phyloP scores from a whole-genome alignment of 768 basidiomycete genomes.

The Atractiella rhizophila region DNA sequence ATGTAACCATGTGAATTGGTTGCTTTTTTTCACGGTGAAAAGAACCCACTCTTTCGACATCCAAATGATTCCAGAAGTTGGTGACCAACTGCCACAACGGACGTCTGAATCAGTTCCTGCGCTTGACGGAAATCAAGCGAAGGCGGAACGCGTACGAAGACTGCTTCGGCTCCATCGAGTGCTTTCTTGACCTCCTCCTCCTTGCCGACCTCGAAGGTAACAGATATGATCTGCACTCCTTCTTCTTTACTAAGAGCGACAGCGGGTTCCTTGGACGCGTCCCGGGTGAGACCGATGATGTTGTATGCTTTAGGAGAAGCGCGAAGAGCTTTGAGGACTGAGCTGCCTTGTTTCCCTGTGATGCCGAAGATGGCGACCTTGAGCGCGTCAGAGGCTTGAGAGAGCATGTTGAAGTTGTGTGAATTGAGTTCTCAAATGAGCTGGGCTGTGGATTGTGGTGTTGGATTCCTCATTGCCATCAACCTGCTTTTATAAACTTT shows the following conservation, averaged over 20 bases:
- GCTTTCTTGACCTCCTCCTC: slow-evolving; percentile 10
- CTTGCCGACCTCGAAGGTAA: slow-evolving; percentile 12
- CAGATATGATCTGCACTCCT: slow-evolving; percentile 17
- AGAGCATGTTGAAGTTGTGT: no score
- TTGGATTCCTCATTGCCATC: no score
- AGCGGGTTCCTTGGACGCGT: slow-evolving; percentile 11
- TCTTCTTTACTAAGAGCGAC: slow-evolving; percentile 6
- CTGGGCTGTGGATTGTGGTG: no score
- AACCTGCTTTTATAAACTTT: no score
- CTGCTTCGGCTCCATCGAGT: slow-evolving; percentile 15
- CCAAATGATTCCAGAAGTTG: no score
- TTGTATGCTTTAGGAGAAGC: slow-evolving; percentile 9
- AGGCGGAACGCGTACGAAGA: slow-evolving; percentile 14
- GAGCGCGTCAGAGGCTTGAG: no score
- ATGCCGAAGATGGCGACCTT: slow-evolving; percentile 18
- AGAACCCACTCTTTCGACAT: no score
- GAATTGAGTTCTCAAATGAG: no score
- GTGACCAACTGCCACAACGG: not conserved
- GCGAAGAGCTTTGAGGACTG: slow-evolving; percentile 14
- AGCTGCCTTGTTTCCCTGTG: slow-evolving; percentile 18
- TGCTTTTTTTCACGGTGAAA: no score
- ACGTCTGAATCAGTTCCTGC: not conserved
- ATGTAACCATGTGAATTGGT: no score
- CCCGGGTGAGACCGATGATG: slow-evolving; percentile 16
- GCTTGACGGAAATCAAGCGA: not conserved